Conservation (phyloP, 2,329 filamentous ascomycete species). For the Monosporascus ibericus region DNA sequence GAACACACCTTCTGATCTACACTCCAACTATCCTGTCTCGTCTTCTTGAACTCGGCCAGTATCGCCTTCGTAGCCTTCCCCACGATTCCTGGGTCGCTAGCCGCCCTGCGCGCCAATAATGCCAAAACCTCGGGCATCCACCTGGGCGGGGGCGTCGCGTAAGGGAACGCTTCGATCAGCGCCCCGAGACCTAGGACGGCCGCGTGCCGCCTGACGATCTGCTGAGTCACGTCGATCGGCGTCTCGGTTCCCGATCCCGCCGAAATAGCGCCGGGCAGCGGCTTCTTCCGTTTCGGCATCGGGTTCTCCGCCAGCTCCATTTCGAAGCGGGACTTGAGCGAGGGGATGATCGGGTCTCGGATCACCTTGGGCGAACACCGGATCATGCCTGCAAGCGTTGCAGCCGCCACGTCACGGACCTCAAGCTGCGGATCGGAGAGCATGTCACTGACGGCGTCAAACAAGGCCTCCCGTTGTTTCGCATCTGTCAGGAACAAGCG, state of each 20-base stretch:
- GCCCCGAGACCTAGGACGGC: slow-evolving; percentile 88
- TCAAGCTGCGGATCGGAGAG: slow-evolving; percentile 86
- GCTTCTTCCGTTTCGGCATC: slow-evolving; percentile 66
- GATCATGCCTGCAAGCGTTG: slow-evolving; percentile 95
- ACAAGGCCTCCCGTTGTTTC: slow-evolving; percentile 71
- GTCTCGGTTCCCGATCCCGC: slow-evolving; percentile 54
- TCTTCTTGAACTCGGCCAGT: slow-evolving; percentile 98
- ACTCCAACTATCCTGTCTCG: slow-evolving; percentile 95
- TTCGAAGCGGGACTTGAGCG: slow-evolving; percentile 75
- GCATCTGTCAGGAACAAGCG: slow-evolving; percentile 80
- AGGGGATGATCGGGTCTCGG: slow-evolving; percentile 69
- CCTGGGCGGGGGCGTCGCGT: slow-evolving; percentile 80
- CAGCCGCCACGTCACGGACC: slow-evolving; percentile 86
- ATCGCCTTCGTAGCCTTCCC: slow-evolving; percentile 94
- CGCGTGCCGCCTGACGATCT: slow-evolving; percentile 78
- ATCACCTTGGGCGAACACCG: slow-evolving; percentile 81
- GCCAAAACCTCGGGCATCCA: slow-evolving; percentile 96
- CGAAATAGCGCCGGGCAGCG: slow-evolving; percentile 14
- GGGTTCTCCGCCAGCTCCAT: slow-evolving; percentile 74
- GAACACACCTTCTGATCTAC: slow-evolving; percentile 88
- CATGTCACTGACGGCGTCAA: slow-evolving; percentile 94
- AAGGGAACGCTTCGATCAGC: slow-evolving; percentile 92
- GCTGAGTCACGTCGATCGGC: slow-evolving; percentile 63
- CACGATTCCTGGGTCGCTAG: slow-evolving; percentile 83
- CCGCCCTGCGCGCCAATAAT: slow-evolving; percentile 75